Evolutionary conservation across 1,139 yeast species (phyloP), one percentile per base, ranked within the genome.

Genomic region (Geotrichum europaeum): DNA sequence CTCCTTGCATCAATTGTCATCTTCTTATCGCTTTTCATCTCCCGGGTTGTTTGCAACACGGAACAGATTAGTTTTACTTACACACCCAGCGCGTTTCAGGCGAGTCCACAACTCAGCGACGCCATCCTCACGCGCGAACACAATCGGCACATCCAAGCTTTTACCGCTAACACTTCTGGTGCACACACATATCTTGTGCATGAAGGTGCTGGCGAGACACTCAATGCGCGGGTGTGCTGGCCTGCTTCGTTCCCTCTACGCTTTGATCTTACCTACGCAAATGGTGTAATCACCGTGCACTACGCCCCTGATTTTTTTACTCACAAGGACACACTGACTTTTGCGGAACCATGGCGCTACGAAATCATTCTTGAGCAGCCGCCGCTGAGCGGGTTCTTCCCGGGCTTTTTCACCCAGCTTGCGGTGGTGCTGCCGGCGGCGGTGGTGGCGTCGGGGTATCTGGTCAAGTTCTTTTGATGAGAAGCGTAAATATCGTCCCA

Each of bases 191-290:
- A 40, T 40, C 20, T 40, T 7, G 47, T 40, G 47, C 22, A 40
- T 15, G 47, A 22, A 15, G 47, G 47, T n/a, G 47, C 18, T 4
- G 20, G 20, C n/a, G 47, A 40, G 20, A 15, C 6, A 2, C 47
- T 40, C 10, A 70, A 72, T 51, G 71, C 67, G 18, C 65, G 75
- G 24, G 70, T 74, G 3, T 72, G 75, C 65, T 74, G 77, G 77
- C 74, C 77, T 1, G 76, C 77, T 1, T 67, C 74, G 15, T 61
- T 63, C 36, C 77, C 77, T 1, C 69, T 73, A 1, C 68, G 66
- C 34, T 64, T 74, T 32, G 59, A 61, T 1, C 56, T 74, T 7
- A 53, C 51, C 10, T 72, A 66, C 54, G 60, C 47, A n/a, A 15
- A 24, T 13, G 62, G 57, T 13, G 20, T 56, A 24, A n/a, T 60